phyloP scores from a whole-genome alignment of 1,284 basidiomycete genomes.

The Cryptococcus sp. region DNA sequence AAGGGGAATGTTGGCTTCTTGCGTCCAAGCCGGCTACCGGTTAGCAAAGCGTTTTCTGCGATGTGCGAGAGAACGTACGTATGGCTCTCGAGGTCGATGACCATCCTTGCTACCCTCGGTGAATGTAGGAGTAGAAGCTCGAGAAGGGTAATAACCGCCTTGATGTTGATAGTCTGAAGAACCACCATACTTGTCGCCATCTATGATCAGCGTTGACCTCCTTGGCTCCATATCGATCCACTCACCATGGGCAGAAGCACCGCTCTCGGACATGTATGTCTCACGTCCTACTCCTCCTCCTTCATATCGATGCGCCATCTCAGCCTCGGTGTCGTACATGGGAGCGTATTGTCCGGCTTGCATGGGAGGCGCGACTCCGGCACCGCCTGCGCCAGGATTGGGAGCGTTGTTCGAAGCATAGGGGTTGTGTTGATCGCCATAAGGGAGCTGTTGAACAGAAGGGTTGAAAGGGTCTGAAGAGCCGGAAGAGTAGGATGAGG shows the following conservation, averaged over 20 bases:
- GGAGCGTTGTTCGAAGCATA: constrained; percentile 17
- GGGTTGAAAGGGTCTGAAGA: constrained; percentile 42
- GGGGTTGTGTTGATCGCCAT: constrained; percentile 21
- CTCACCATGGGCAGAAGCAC: constrained; percentile 41
- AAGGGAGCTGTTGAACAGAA: constrained; percentile 25
- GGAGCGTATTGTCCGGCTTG: constrained; percentile 38
- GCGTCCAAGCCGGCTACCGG: constrained; percentile 77
- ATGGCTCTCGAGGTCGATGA: constrained; percentile 54
- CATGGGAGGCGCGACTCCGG: constrained; percentile 27
- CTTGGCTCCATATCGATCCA: constrained; percentile 35
- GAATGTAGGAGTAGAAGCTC: constrained; percentile 47
- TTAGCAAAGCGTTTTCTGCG: constrained; percentile 43
- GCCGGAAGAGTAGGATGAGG: constrained; percentile 30
- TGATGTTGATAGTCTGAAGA: constrained; percentile 36
- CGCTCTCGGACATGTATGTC: constrained; percentile 46
- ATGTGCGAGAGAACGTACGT: constrained; percentile 47
- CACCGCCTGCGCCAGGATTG: constrained; percentile 28
- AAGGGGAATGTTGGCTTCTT: constrained; percentile 86
- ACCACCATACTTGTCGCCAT: constrained; percentile 20
- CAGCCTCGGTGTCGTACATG: constrained; percentile 72
- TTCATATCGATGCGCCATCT: constrained; percentile 54
- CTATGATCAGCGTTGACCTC: constrained; percentile 1
- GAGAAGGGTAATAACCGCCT: constrained; percentile 40
- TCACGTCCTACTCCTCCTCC: constrained; percentile 45
- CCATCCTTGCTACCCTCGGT: constrained; percentile 52